These are phyloP conservation scores for Rutstroemia sp. DNA, from an alignment of 2,329 filamentous ascomycete species.

Conservation along the genomic window DNA sequence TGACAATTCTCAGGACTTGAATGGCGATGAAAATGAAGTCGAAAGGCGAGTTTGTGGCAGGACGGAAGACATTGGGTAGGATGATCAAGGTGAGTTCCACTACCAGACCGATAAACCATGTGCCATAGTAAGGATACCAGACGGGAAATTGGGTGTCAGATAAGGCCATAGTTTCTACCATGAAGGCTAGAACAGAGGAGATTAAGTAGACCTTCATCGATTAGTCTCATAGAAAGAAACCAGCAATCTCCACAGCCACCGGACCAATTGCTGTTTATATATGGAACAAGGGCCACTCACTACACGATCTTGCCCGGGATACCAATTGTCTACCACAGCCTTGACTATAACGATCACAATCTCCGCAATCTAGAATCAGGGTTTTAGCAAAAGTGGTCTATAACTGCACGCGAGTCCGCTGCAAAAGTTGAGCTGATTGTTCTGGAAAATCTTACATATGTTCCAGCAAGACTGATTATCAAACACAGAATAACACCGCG, in stretches of 20 bases:
- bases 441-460: slow-evolving; percentile 32
- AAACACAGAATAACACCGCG: slow-evolving; percentile 37
- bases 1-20: slow-evolving; percentile 23
- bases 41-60: slow-evolving; percentile 16
- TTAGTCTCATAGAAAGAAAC: slow-evolving; percentile 6
- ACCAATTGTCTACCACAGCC: slow-evolving; percentile 19
- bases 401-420: neutral
- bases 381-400: slow-evolving; percentile 23
- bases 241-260: no score
- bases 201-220: slow-evolving; percentile 44
- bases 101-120: slow-evolving; percentile 50
- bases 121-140: slow-evolving; percentile 58
- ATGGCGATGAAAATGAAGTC: slow-evolving; percentile 20
- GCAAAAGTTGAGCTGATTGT: slow-evolving; percentile 36
- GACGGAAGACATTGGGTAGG: slow-evolving; percentile 27
- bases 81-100: slow-evolving; percentile 45
- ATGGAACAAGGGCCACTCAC: slow-evolving; percentile 13
- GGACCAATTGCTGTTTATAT: neutral
- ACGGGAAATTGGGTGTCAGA: slow-evolving; percentile 42
- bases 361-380: slow-evolving; percentile 29
- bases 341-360: slow-evolving; percentile 22
- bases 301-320: slow-evolving; percentile 25
- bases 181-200: slow-evolving; percentile 57
- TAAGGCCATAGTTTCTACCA: slow-evolving; percentile 49
- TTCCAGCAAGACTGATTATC: slow-evolving; percentile 29